Conservation (phyloP, 345 rosid species). For the Melaleuca quinquenervia region DNA sequence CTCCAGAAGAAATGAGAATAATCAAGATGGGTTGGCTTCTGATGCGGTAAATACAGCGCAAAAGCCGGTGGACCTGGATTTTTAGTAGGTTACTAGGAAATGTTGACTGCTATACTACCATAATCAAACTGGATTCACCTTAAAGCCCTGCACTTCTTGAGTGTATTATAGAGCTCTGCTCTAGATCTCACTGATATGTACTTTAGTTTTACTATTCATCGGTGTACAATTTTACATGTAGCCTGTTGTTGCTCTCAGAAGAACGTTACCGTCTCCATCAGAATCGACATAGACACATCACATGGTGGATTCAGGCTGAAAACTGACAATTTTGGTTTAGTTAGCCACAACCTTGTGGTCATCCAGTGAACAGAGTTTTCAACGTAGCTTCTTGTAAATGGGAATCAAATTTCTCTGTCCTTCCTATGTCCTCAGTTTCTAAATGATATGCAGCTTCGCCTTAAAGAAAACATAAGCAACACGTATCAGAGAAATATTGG, state of each 20-base stretch:
- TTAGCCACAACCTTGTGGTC: background rate
- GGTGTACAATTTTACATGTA: background rate
- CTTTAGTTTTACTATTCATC: background rate
- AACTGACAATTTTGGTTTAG: background rate
- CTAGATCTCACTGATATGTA: background rate
- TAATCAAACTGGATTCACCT: background rate
- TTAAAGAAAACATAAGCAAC: background rate
- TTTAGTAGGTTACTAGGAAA: background rate
- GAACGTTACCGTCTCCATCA: background rate
- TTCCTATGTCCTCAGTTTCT: background rate
- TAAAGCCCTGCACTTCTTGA: background rate
- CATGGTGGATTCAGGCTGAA: background rate
- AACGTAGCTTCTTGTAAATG: background rate
- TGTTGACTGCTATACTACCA: background rate
- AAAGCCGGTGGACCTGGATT: conserved; percentile 23
- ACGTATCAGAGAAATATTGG: background rate
- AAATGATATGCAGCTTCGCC: background rate
- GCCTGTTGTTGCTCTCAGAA: background rate
- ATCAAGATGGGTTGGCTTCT: conserved; percentile 1
- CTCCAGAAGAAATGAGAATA: conserved; percentile 9
- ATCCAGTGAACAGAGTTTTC: background rate
- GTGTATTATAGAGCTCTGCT: background rate
- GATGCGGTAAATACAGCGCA: conserved; percentile 2
- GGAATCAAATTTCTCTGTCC: background rate
- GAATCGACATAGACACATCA: background rate